Evolutionary conservation across 1,284 basidiomycete species (phyloP).

Genomic region (Apiotrichum sp.): DNA sequence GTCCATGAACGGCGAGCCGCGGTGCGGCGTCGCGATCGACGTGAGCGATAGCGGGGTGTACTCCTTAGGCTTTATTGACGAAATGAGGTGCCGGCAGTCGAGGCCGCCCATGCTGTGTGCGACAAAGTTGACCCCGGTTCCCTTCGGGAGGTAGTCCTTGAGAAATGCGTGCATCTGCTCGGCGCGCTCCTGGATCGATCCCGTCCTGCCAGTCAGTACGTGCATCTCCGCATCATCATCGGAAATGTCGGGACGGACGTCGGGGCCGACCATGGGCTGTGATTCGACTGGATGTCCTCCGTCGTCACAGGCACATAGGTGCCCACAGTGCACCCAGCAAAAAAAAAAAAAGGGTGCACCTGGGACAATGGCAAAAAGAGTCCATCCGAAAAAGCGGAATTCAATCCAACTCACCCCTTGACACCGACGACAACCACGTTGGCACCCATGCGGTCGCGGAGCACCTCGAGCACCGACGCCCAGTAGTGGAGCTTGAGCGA

Average conservation of each 20-base stretch:
- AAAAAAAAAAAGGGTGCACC: not conserved
- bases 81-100: constrained; percentile 87
- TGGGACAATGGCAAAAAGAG: not conserved
- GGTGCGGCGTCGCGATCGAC: constrained; percentile 87
- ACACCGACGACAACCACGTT: constrained; percentile 95
- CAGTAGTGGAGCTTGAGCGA: constrained; percentile 79
- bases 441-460: constrained; percentile 76
- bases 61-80: constrained; percentile 71
- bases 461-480: constrained; percentile 77
- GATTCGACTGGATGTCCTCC: no score
- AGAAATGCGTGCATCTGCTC: constrained; percentile 71
- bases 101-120: constrained; percentile 94
- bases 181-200: constrained; percentile 80
- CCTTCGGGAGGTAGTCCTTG: constrained; percentile 54
- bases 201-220: constrained; percentile 58
- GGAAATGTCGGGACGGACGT: not conserved
- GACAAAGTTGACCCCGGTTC: constrained; percentile 82
- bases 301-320: no score
- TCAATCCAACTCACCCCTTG: constrained; percentile 61
- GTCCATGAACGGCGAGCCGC: constrained; percentile 97
- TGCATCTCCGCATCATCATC: no score
- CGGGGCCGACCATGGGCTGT: no score
- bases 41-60: constrained; percentile 86
- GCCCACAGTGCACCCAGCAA: not conserved
- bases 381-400: not conserved